Percentiles rank a stretch among this genome's conserved stretches.
Conservation (phyloP, 805 yeast species). For the Yarrowia sp. region DNA sequence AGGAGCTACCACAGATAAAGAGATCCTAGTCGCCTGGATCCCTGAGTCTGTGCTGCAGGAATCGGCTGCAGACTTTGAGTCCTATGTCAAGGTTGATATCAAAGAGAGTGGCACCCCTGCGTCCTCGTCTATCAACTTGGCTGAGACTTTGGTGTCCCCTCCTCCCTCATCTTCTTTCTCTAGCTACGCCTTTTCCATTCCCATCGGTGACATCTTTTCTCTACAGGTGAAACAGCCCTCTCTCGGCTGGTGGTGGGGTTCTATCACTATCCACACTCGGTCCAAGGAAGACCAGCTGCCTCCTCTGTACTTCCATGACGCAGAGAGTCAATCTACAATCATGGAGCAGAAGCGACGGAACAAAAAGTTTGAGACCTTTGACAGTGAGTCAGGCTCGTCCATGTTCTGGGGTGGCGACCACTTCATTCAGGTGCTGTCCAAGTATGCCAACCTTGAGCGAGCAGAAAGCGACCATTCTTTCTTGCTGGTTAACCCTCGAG, state of each 20-base stretch:
- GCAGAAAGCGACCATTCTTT: conserved; percentile 77
- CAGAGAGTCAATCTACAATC: conserved; percentile 77
- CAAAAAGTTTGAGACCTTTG: conserved; percentile 77
- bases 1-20: conserved; percentile 55
- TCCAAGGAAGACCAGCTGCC: conserved; percentile 67
- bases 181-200: conserved; percentile 73
- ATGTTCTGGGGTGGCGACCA: conserved; percentile 93
- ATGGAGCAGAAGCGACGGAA: conserved; percentile 65
- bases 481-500: conserved; percentile 78
- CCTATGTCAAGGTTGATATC: conserved; percentile 61
- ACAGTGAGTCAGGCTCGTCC: conserved; percentile 52
- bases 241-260: conserved; percentile 91
- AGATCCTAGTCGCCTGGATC: conserved; percentile 69
- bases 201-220: conserved; percentile 69
- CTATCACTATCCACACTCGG: conserved; percentile 74
- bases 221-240: conserved; percentile 85
- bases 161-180: conserved; percentile 62
- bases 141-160: conserved; percentile 54
- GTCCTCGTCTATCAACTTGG: conserved; percentile 38
- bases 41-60: conserved; percentile 58
- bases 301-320: conserved; percentile 90
- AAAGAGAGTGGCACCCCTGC: conserved; percentile 46
- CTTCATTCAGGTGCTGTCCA: conserved; percentile 63
- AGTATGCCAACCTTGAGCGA: conserved; percentile 66
- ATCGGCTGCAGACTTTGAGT: conserved; percentile 54